Evolutionary conservation across 2,329 filamentous ascomycete species (phyloP).

Genomic region (Trichoderma afroharzianum): DNA sequence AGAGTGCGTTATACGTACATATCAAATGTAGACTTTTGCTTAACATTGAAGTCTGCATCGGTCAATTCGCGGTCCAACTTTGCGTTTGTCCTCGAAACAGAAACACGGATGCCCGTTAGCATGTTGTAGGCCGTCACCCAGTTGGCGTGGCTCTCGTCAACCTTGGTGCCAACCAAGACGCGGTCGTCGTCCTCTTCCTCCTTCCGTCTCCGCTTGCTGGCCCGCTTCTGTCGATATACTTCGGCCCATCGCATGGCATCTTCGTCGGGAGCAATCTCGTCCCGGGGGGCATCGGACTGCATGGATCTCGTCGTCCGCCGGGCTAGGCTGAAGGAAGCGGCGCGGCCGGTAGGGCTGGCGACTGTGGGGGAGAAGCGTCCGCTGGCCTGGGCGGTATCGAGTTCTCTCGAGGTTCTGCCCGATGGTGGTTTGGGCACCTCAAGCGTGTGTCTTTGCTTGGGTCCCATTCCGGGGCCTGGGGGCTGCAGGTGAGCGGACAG

Average conservation of each 20-base stretch:
- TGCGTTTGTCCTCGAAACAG: constrained; percentile 91
- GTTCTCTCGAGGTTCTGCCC: constrained; percentile 67
- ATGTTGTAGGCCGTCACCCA: constrained; percentile 99
- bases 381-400: constrained; percentile 63
- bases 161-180: constrained; percentile 93
- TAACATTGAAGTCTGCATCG: constrained; percentile 86
- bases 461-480: constrained; percentile 39
- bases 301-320: constrained; percentile 80
- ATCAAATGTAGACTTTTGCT: constrained; percentile 98
- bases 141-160: constrained; percentile 94
- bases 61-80: constrained; percentile 90
- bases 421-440: constrained; percentile 72
- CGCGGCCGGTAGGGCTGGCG: constrained; percentile 56
- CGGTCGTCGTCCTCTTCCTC: constrained; percentile 91
- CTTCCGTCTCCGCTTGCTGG: constrained; percentile 76
- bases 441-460: constrained; percentile 82
- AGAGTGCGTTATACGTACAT: constrained; percentile 60
- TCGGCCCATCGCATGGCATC: constrained; percentile 91
- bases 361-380: constrained; percentile 76
- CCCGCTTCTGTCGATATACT: constrained; percentile 84
- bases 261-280: constrained; percentile 82
- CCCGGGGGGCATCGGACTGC: constrained; percentile 76
- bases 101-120: constrained; percentile 97
- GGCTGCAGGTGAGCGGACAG: constrained; percentile 52
- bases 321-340: constrained; percentile 78